Evolutionary conservation across 495 filamentous ascomycete species (phyloP).

Genomic region (Aspergillus funiculosus): DNA sequence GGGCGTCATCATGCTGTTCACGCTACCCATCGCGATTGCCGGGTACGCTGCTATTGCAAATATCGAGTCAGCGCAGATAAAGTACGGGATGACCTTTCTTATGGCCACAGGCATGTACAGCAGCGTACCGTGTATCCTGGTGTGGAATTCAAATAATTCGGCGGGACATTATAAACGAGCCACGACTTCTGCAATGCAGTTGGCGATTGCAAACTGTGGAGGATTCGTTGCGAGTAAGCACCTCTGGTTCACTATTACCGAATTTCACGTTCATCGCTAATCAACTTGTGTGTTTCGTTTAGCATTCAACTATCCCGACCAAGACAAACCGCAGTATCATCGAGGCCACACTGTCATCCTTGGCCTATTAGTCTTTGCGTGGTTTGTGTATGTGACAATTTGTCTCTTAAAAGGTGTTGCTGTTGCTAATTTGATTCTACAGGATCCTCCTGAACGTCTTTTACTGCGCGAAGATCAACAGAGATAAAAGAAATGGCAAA

Average conservation of each 20-base stretch:
- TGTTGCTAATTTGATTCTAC: neutral
- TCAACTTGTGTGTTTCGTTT: neutral
- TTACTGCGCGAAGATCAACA: conserved; percentile 61
- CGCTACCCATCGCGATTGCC: conserved; percentile 43
- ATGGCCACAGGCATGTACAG: conserved; percentile 48
- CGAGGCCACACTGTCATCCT: conserved; percentile 57
- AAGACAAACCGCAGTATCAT: conserved; percentile 42
- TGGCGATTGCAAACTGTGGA: conserved; percentile 51
- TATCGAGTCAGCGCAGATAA: conserved; percentile 30
- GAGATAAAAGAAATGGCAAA: conserved; percentile 57
- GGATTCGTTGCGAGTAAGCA: conserved; percentile 53
- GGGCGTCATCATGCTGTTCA: conserved; percentile 45
- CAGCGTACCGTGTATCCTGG: conserved; percentile 45
- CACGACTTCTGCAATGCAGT: conserved; percentile 49
- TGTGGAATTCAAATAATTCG: conserved; percentile 55
- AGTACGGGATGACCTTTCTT: conserved; percentile 53
- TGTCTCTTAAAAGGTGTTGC: neutral
- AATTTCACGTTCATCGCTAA: neutral
- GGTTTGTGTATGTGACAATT: conserved; percentile 54
- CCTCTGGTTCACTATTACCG: conserved; percentile 16
- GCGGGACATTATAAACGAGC: conserved; percentile 59
- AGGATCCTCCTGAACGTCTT: conserved; percentile 60
- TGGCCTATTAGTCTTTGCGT: conserved; percentile 51
- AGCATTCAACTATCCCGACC: conserved; percentile 55
- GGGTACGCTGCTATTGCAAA: conserved; percentile 48